Conservation (phyloP, 192 early-diverging fungal species). For the Cladochytrium replicatum region DNA sequence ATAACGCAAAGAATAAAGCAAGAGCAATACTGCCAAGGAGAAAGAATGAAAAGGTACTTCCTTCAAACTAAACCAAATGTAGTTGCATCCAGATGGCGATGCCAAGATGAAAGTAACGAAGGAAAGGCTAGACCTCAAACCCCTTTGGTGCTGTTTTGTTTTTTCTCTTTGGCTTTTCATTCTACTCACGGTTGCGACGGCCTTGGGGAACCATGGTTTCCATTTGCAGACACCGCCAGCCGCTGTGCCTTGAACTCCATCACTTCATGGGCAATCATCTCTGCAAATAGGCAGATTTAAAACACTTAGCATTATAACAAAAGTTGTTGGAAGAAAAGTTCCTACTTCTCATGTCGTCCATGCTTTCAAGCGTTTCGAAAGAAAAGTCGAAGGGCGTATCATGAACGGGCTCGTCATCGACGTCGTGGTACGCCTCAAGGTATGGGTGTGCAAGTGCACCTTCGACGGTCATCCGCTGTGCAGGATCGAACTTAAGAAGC, state of each 20-base stretch:
- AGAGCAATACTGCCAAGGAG: too few species aligned
- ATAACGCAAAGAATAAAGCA: too few species aligned
- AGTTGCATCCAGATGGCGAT: too few species aligned
- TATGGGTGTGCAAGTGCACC: slow-evolving; percentile 89
- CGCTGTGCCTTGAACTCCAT: slow-evolving; percentile 46
- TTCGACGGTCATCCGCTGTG: slow-evolving; percentile 83
- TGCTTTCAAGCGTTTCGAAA: slow-evolving; percentile 64
- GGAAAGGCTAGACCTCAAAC: too few species aligned
- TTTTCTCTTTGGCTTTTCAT: too few species aligned
- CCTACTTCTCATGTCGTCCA: slow-evolving; percentile 72
- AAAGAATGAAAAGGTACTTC: too few species aligned
- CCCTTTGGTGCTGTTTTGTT: too few species aligned
- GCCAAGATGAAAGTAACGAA: too few species aligned
- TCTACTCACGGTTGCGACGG: too few species aligned
- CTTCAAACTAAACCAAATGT: too few species aligned
- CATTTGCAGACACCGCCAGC: slow-evolving; percentile 25
- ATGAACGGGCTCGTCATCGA: slow-evolving; percentile 74
- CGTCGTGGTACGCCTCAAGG: slow-evolving; percentile 84
- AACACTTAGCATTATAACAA: too few species aligned
- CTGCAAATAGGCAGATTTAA: slow-evolving; percentile 7
- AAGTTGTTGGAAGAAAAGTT: background rate
- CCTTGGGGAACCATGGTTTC: too few species aligned
- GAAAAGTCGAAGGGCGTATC: slow-evolving; percentile 66
- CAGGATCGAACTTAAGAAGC: slow-evolving; percentile 87
- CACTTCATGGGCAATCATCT: slow-evolving; percentile 33